Evolutionary conservation across 2,329 filamentous ascomycete genomes (phyloP).

Genomic region (Claviceps spartinae): DNA sequence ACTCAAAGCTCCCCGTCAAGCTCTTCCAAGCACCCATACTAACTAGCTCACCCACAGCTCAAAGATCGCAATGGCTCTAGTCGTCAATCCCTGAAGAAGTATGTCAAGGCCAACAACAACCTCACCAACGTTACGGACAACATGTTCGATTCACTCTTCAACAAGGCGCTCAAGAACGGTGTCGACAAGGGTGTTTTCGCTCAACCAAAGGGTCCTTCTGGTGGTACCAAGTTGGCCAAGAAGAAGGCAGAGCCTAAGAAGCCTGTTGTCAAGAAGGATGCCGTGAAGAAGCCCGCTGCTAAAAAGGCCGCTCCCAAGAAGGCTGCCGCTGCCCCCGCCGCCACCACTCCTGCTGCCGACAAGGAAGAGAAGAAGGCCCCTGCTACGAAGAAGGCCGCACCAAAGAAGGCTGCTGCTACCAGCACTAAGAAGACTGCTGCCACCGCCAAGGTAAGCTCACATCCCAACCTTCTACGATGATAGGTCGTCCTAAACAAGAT

Average conservation of each 20-base stretch:
- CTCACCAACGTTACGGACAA: conserved; percentile 30
- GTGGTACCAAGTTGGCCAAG: conserved; percentile 85
- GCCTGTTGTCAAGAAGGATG: conserved; percentile 20
- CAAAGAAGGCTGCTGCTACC: conserved; percentile 2
- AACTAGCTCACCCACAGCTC: conserved; percentile 32
- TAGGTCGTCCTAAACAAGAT: neutral
- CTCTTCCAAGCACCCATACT: conserved; percentile 15
- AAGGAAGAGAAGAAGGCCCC: conserved; percentile 20
- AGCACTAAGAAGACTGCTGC: neutral
- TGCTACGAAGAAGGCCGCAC: conserved; percentile 17
- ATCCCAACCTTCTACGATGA: neutral
- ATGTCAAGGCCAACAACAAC: conserved; percentile 41
- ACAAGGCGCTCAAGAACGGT: conserved; percentile 68
- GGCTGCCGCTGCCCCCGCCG: conserved; percentile 24
- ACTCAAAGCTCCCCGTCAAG: neutral
- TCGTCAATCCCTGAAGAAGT: conserved; percentile 49
- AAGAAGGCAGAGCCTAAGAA: conserved; percentile 40
- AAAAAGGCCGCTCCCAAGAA: conserved; percentile 19
- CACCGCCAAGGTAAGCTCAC: conserved; percentile 11
- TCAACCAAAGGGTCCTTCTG: conserved; percentile 84
- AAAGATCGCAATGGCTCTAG: conserved; percentile 51
- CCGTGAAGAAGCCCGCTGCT: conserved; percentile 18
- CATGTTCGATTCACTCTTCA: conserved; percentile 64
- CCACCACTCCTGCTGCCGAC: conserved; percentile 14
- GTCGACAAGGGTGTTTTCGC: conserved; percentile 78